These are phyloP conservation scores for Nannochloropsis granulata DNA, from an alignment of 108 stramenopile genomes.

Conservation along the genomic window DNA sequence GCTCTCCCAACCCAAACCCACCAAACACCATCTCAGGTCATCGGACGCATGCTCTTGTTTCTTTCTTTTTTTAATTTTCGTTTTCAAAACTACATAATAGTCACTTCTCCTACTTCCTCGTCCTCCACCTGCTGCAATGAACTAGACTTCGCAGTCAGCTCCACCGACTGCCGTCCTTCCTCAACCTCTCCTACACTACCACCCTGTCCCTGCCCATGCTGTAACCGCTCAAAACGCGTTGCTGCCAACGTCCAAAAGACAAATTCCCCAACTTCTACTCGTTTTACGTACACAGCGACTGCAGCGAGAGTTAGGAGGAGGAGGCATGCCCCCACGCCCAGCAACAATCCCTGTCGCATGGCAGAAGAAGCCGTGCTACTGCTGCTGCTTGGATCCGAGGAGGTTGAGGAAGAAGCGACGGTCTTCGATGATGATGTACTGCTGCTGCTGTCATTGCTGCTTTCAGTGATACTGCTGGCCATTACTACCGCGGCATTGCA, in stretches of 20 bases:
- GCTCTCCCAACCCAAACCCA: too few relatives aligned
- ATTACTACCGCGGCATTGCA: background rate
- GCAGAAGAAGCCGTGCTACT: background rate
- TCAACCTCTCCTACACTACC: background rate
- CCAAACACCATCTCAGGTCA: too few relatives aligned
- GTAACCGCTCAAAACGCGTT: background rate
- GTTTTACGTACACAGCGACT: background rate
- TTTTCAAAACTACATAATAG: too few relatives aligned
- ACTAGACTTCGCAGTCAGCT: too few relatives aligned
- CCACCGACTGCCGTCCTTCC: background rate
- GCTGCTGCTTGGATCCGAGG: too few relatives aligned
- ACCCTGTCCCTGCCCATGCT: background rate
- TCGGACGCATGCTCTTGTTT: too few relatives aligned
- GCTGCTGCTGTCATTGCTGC: too few relatives aligned
- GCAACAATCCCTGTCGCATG: background rate
- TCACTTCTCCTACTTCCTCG: too few relatives aligned
- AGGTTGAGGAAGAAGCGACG: too few relatives aligned
- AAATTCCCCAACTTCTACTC: background rate
- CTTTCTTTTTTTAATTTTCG: too few relatives aligned
- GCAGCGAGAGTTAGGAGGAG: background rate
- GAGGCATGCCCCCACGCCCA: background rate
- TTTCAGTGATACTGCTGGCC: background rate
- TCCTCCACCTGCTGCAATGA: too few relatives aligned
- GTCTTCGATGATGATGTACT: too few relatives aligned
- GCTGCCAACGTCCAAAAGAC: background rate